Evolutionary conservation across 2,329 filamentous ascomycete species (phyloP), one percentile per base, ranked within the genome.

Genomic region (Ascochyta clinopodiicola): DNA sequence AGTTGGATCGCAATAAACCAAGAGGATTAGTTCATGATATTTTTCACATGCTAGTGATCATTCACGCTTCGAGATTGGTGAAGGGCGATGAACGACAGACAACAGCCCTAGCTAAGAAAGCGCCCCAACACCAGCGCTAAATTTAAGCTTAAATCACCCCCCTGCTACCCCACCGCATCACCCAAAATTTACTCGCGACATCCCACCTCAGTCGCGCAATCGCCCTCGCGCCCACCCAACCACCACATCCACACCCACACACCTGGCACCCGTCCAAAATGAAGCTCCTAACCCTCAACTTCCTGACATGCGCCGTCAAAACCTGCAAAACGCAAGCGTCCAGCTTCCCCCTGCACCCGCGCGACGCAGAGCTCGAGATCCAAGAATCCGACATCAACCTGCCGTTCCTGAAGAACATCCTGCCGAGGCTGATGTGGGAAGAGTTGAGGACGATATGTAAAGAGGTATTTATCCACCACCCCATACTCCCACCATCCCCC

Each of bases 251-350:
- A 27, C 19, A 4, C 21, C 15, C 22, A 13, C 38, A 15, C 19
- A 29, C 22, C 32, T n/a, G 1, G 4, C 38, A 27, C 39, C 19
- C 46, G n/a, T 31, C 59, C 27, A 64, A 47, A 49, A 99, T 99
- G 95, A 98, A 98, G 78, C 82, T 98, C 60, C 86, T 98, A 47
- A 97, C 92, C 58, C 88, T 96, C 70, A 98, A 98, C 79, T 99
- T 99, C 78, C 82, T 98, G 63, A 95, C 92, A 69, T 99, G 95
- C 82, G 94, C 95, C 59, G 90, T 96, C 74, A 98, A 97, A 82
- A 83, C 90, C 52, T 99, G 95, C 88, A 96, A 96, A 79, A 85
- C 87, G 53, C 88, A 88, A 29, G 82, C 88, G 6, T 80, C 84
- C 47, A 91, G 92, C 22, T 98, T 96, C 72, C 95, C 95, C 2